Conservation (phyloP, 805 yeast species). For the Sungouiella thailandica region DNA sequence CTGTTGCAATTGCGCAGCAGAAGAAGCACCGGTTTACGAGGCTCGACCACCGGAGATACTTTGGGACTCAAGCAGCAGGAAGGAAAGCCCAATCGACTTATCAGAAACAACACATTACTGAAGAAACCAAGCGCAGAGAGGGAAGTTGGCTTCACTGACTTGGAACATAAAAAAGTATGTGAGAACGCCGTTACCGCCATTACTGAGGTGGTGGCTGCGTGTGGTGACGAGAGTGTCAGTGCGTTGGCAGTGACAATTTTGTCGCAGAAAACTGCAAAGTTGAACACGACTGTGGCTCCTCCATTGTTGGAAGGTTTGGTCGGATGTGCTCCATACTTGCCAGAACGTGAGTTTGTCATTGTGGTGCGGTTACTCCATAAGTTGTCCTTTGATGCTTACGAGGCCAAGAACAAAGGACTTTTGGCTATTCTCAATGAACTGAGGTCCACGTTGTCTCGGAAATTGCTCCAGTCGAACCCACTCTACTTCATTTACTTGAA, state of each 20-base stretch:
- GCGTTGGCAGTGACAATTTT: conserved; percentile 76
- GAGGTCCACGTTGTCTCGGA: conserved; percentile 40
- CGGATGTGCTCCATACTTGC: conserved; percentile 54
- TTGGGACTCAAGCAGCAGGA: conserved; percentile 2
- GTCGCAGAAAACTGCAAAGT: conserved; percentile 61
- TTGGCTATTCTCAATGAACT: conserved; percentile 45
- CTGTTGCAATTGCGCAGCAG: conserved; percentile 24
- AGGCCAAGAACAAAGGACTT: conserved; percentile 33
- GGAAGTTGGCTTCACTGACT: conserved; percentile 20
- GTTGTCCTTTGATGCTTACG: conserved; percentile 41
- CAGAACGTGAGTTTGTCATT: conserved; percentile 64
- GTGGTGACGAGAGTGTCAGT: conserved; percentile 67
- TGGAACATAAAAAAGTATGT: conserved; percentile 40
- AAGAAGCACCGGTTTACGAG: conserved; percentile 27
- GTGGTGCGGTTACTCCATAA: conserved; percentile 54
- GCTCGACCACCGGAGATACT: conserved; percentile 7
- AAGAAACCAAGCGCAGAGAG: conserved; percentile 2
- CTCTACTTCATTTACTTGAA: conserved; percentile 54
- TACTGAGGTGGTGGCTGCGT: conserved; percentile 58
- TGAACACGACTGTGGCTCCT: conserved; percentile 49
- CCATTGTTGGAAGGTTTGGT: conserved; percentile 59
- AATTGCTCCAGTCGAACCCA: conserved; percentile 36
- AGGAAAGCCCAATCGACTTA: conserved; percentile 9
- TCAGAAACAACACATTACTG: conserved; percentile 9
- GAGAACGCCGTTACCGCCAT: conserved; percentile 67